Percentiles rank a stretch among this genome's conserved stretches.
Evolutionary conservation across 495 filamentous ascomycete species (phyloP).

Genomic region (Aspergillus sclerotiicarbonarius): DNA sequence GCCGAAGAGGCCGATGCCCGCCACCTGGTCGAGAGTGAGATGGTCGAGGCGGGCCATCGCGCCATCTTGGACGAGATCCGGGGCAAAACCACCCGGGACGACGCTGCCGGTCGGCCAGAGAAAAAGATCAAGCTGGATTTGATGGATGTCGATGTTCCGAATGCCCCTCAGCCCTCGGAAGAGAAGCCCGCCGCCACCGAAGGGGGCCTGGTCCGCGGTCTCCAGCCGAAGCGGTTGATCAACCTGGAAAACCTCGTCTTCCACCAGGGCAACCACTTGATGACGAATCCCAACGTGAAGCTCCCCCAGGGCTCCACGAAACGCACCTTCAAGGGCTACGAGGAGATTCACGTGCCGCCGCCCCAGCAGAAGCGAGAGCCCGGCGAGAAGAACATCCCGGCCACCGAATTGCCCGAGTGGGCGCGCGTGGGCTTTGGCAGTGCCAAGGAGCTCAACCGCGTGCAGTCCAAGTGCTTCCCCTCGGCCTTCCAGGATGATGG

Average conservation of each 20-base stretch:
- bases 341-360: conserved; percentile 94
- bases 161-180: conserved; percentile 45
- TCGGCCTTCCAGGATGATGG: conserved; percentile 91
- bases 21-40: conserved; percentile 78
- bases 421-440: conserved; percentile 80
- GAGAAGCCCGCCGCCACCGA: conserved; percentile 57
- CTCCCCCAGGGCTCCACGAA: conserved; percentile 96
- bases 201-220: conserved; percentile 71
- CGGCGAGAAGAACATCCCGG: conserved; percentile 74
- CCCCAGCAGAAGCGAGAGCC: conserved; percentile 81
- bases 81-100: conserved; percentile 59
- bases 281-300: conserved; percentile 95
- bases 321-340: conserved; percentile 93
- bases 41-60: conserved; percentile 82
- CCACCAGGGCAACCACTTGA: conserved; percentile 96
- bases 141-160: conserved; percentile 88
- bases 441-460: conserved; percentile 81
- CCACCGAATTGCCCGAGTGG: conserved; percentile 90
- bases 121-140: conserved; percentile 82
- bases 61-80: conserved; percentile 82
- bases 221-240: conserved; percentile 82
- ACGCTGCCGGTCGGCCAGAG: conserved; percentile 50
- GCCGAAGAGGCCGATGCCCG: conserved; percentile 78
- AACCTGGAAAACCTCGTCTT: conserved; percentile 96
- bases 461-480: conserved; percentile 90